Percentiles rank a stretch among this genome's conserved stretches.
These are phyloP conservation scores for Candida rishiriensis DNA, from an alignment of 805 yeast species.

Conservation along the genomic window DNA sequence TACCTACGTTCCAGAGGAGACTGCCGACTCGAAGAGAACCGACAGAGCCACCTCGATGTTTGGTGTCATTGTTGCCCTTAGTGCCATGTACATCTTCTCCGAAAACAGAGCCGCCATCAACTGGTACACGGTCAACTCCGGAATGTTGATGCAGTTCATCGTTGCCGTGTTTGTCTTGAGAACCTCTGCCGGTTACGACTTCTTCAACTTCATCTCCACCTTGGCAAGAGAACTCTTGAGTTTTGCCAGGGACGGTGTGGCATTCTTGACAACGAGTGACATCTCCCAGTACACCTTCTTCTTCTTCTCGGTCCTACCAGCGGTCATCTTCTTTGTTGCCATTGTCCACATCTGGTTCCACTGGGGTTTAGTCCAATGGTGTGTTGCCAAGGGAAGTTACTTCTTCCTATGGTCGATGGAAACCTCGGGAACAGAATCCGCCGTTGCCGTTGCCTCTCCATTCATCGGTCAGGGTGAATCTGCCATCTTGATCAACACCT, in stretches of 20 bases:
- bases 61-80: conserved; percentile 46
- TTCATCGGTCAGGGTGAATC: conserved; percentile 65
- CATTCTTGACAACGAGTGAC: conserved; percentile 44
- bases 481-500: conserved; percentile 56
- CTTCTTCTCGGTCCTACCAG: conserved; percentile 56
- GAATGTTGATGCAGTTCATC: conserved; percentile 55
- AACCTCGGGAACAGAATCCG: conserved; percentile 61
- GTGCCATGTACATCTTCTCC: conserved; percentile 42
- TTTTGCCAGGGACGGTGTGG: conserved; percentile 57
- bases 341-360: conserved; percentile 57
- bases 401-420: conserved; percentile 58
- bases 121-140: conserved; percentile 59
- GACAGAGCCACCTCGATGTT: conserved; percentile 58
- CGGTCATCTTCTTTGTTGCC: conserved; percentile 60
- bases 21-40: conserved; percentile 39
- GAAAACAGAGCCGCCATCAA: conserved; percentile 39
- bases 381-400: conserved; percentile 48
- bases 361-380: conserved; percentile 58
- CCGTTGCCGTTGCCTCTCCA: conserved; percentile 64
- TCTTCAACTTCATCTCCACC: conserved; percentile 55
- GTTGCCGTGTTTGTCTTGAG: conserved; percentile 58
- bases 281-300: conserved; percentile 42
- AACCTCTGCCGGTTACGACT: conserved; percentile 55
- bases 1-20: conserved; percentile 47
- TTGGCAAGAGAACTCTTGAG: conserved; percentile 54